Percentiles rank a stretch among this genome's conserved stretches.
Conservation (phyloP, 768 basidiomycete species). For the Kwoniella dendrophila region DNA sequence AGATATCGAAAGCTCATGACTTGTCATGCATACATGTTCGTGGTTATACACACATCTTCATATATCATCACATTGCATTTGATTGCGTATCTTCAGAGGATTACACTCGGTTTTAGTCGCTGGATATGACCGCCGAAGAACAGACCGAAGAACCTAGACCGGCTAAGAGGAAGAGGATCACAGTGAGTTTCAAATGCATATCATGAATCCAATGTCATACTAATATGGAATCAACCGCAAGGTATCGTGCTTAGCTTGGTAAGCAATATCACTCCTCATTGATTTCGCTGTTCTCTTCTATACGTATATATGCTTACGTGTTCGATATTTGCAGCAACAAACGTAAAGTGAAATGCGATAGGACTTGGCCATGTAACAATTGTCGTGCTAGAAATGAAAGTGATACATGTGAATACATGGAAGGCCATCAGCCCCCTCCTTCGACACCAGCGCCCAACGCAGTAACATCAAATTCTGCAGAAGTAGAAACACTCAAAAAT, state of each 20-base stretch:
- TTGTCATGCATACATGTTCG: too few species aligned
- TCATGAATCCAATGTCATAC: not conserved
- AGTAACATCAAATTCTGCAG: not conserved
- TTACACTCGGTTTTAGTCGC: too few species aligned
- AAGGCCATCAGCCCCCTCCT: not conserved
- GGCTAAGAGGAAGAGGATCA: slow-evolving; percentile 5
- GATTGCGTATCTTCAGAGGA: too few species aligned
- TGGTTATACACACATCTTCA: too few species aligned
- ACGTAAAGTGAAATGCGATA: slow-evolving; percentile 18
- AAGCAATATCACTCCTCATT: not conserved
- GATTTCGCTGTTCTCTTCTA: not conserved
- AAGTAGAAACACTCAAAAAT: slow-evolving; percentile 4
- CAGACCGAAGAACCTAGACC: not conserved
- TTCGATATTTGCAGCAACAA: slow-evolving; percentile 1
- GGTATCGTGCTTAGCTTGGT: slow-evolving; percentile 15
- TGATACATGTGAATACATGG: slow-evolving; percentile 11
- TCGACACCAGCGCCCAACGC: too few species aligned
- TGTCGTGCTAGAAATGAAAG: slow-evolving; percentile 10
- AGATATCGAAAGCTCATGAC: too few species aligned
- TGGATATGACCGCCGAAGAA: not conserved
- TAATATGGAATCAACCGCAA: not conserved
- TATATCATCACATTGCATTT: too few species aligned
- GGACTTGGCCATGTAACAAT: slow-evolving; percentile 7
- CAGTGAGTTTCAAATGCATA: not conserved
- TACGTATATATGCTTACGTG: too few species aligned